These are phyloP conservation scores for Psophocarpus tetragonolobus DNA, from an alignment of 306 rosid species.

Conservation along the genomic window DNA sequence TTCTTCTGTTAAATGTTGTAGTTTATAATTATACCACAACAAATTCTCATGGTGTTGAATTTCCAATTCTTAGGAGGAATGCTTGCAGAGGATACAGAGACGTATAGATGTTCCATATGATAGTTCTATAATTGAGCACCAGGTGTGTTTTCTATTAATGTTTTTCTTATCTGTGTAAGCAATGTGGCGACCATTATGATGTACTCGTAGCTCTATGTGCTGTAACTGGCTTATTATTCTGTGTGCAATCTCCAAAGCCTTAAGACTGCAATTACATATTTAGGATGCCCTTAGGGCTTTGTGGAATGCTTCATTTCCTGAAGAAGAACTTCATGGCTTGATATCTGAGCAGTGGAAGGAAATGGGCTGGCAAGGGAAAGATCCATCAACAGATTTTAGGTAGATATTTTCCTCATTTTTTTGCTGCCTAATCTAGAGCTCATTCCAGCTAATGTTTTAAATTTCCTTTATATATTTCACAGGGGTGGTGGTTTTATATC, in stretches of 20 bases:
- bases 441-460: slow-evolving; percentile 12
- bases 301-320: slow-evolving; percentile 91
- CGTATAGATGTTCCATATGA: slow-evolving; percentile 89
- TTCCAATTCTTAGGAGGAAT: slow-evolving; percentile 71
- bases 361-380: slow-evolving; percentile 99
- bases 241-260: neutral
- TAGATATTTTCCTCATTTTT: slow-evolving; percentile 34
- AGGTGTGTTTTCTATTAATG: slow-evolving; percentile 53
- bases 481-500: slow-evolving; percentile 99
- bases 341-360: slow-evolving; percentile 99
- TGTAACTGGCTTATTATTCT: slow-evolving; percentile 7
- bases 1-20: neutral
- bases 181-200: slow-evolving; percentile 25
- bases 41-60: slow-evolving; percentile 28
- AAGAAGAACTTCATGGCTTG: slow-evolving; percentile 84
- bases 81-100: slow-evolving; percentile 78
- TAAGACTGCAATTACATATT: slow-evolving; percentile 24
- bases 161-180: slow-evolving; percentile 4
- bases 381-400: slow-evolving; percentile 99
- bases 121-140: slow-evolving; percentile 79
- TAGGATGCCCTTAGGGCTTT: slow-evolving; percentile 93
- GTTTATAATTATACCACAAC: neutral
- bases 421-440: slow-evolving; percentile 19
- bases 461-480: slow-evolving; percentile 43
- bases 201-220: slow-evolving; percentile 11